Conservation (phyloP, 2,329 filamentous ascomycete genomes). For the Chalaropsis ovoidea region DNA sequence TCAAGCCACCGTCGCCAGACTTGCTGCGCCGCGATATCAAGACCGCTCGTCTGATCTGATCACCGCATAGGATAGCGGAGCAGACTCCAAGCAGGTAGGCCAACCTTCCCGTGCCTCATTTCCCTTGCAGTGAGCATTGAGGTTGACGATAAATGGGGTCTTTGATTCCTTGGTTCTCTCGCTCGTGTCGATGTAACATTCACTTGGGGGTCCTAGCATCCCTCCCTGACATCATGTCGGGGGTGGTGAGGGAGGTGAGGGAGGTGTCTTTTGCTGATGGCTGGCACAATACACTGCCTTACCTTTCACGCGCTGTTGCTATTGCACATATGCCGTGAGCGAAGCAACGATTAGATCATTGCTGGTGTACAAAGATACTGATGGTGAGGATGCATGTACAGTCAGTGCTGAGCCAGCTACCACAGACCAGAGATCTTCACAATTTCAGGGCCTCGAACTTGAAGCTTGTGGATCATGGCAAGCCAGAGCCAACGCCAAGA, state of each 20-base stretch:
- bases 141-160: neutral
- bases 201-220: neutral
- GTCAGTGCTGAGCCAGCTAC: too few relatives aligned
- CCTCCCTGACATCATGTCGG: neutral
- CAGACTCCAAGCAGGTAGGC: neutral
- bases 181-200: neutral
- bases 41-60: neutral
- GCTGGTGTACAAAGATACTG: too few relatives aligned
- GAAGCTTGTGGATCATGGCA: too few relatives aligned
- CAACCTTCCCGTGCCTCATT: neutral
- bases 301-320: neutral
- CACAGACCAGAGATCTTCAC: too few relatives aligned
- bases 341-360: too few relatives aligned
- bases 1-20: neutral
- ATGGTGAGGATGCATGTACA: too few relatives aligned
- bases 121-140: slow-evolving; percentile 1
- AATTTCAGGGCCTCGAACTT: too few relatives aligned
- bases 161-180: neutral
- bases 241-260: too few relatives aligned
- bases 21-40: neutral
- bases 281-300: neutral
- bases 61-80: neutral
- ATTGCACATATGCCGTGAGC: too few relatives aligned
- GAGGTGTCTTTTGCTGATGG: neutral
- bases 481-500: too few relatives aligned